Conservation (phyloP, 352 stramenopile species). For the Pythium apleroticum region DNA sequence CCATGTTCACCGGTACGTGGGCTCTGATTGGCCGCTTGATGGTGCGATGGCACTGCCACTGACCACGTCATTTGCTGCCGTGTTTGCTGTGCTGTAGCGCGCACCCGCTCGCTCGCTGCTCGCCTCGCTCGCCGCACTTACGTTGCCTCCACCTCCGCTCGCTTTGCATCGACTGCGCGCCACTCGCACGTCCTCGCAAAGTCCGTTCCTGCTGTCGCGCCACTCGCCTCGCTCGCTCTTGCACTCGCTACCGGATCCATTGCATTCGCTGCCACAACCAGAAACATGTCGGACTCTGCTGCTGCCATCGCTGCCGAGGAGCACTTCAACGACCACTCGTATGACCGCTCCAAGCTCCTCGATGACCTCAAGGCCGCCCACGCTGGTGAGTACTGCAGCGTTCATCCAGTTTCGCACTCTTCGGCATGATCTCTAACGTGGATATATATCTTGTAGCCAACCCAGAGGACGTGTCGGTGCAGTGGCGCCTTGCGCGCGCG, state of each 20-base stretch:
- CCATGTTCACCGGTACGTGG: conserved; percentile 23
- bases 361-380: conserved; percentile 47
- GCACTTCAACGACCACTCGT: conserved; percentile 73
- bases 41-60: not conserved
- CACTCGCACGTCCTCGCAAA: not conserved
- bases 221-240: conserved; percentile 7
- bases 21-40: not conserved
- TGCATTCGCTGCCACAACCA: conserved; percentile 18
- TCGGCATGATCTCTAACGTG: not conserved
- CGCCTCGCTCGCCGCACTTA: conserved; percentile 12
- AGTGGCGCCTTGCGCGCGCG: conserved; percentile 38
- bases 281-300: conserved; percentile 56
- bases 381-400: conserved; percentile 9
- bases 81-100: conserved; percentile 12
- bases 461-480: conserved; percentile 32
- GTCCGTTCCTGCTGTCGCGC: conserved; percentile 2
- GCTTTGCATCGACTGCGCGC: conserved; percentile 18
- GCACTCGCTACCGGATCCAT: conserved; percentile 21
- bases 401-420: not conserved
- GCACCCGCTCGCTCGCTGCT: conserved; percentile 17
- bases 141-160: not conserved
- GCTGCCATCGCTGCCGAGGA: conserved; percentile 72
- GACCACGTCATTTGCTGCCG: not conserved
- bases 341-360: conserved; percentile 72
- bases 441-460: conserved; percentile 14